Conservation (phyloP, 2,329 filamentous ascomycete genomes). For the Monilinia vaccinii-corymbosi region DNA sequence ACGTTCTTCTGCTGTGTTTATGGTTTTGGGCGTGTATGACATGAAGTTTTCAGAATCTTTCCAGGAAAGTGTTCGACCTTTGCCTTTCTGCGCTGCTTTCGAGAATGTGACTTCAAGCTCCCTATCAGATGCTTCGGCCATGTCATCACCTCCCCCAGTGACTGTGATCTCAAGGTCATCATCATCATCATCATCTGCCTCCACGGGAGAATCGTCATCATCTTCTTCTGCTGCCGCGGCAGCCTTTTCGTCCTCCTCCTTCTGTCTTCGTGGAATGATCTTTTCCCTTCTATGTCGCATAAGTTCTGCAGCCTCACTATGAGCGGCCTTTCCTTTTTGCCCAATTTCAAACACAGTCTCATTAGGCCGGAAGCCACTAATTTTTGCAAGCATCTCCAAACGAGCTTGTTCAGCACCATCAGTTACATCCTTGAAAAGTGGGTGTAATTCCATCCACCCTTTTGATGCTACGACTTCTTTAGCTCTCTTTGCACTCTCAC, state of each 20-base stretch:
- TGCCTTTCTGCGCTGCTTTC: constrained; percentile 44
- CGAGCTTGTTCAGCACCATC: constrained; percentile 60
- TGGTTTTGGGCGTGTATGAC: constrained; percentile 79
- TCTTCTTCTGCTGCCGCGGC: constrained; percentile 22
- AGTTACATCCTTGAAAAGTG: constrained; percentile 66
- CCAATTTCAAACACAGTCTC: constrained; percentile 98
- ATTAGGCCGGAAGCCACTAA: constrained; percentile 78
- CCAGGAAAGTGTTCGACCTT: constrained; percentile 54
- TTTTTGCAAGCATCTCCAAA: constrained; percentile 77
- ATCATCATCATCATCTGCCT: constrained; percentile 29
- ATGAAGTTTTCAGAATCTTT: constrained; percentile 90
- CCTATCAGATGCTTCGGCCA: constrained; percentile 50
- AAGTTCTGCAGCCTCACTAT: constrained; percentile 60
- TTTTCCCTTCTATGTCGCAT: constrained; percentile 64
- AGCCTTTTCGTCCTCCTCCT: constrained; percentile 34
- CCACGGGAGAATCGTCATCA: constrained; percentile 26
- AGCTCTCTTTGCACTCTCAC: constrained; percentile 79
- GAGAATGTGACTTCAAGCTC: constrained; percentile 65
- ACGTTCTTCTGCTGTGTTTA: constrained; percentile 77
- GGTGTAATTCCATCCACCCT: constrained; percentile 66
- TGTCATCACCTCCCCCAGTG: constrained; percentile 33
- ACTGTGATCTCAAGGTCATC: constrained; percentile 31
- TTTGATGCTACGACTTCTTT: constrained; percentile 65
- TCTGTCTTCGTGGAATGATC: constrained; percentile 48
- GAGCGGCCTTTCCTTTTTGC: constrained; percentile 54